Percentiles rank a stretch among this genome's conserved stretches.
Conservation (phyloP, 768 basidiomycete genomes). For the Myochromella boudieri region DNA sequence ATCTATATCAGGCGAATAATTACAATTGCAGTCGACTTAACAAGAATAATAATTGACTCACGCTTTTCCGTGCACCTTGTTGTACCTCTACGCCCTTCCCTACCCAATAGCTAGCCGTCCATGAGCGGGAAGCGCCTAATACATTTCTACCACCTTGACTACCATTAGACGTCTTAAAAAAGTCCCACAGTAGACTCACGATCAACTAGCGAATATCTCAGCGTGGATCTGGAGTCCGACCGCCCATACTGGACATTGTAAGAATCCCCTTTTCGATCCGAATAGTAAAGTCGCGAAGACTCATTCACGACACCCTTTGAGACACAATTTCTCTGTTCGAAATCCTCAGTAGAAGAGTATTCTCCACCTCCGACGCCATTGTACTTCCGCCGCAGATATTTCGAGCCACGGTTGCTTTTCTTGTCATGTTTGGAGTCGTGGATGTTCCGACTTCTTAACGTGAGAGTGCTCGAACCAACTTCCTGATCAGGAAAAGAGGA, state of each 20-base stretch:
- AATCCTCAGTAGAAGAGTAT: slow-evolving; percentile 22
- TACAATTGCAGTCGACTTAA: too few relatives aligned
- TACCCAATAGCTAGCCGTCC: slow-evolving; percentile 43
- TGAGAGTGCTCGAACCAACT: slow-evolving; percentile 35
- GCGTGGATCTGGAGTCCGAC: slow-evolving; percentile 59
- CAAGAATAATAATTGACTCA: slow-evolving; percentile 21
- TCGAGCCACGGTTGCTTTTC: not conserved
- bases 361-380: too few relatives aligned
- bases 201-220: slow-evolving; percentile 60
- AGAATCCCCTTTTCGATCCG: slow-evolving; percentile 65
- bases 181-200: slow-evolving; percentile 41
- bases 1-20: too few relatives aligned
- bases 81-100: slow-evolving; percentile 62
- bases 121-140: slow-evolving; percentile 56
- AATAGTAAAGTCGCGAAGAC: slow-evolving; percentile 47
- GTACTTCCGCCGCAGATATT: too few relatives aligned
- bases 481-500: slow-evolving; percentile 69
- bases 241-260: slow-evolving; percentile 70
- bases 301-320: slow-evolving; percentile 22
- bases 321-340: slow-evolving; percentile 17
- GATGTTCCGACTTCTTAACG: slow-evolving; percentile 13
- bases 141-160: slow-evolving; percentile 58
- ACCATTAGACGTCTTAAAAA: slow-evolving; percentile 47
- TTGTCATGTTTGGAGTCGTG: slow-evolving; percentile 24
- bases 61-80: slow-evolving; percentile 41